phyloP scores from a whole-genome alignment of 805 yeast species.

The Ogataea thermomethanolica region DNA sequence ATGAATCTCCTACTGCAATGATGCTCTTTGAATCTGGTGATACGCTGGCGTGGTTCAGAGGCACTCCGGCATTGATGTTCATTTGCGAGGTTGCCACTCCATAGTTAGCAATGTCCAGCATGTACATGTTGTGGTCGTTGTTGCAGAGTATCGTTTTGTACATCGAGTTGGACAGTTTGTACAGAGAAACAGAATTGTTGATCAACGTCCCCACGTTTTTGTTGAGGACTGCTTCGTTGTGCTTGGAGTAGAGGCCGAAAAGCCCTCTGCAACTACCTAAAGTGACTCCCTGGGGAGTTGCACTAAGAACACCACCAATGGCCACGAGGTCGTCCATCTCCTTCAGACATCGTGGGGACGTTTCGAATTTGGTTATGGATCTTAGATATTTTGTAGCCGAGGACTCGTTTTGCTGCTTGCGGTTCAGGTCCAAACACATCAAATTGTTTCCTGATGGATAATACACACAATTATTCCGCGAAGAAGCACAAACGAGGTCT shows the following conservation, averaged over 20 bases:
- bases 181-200: constrained; percentile 70
- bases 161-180: constrained; percentile 40
- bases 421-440: constrained; percentile 18
- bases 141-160: constrained; percentile 71
- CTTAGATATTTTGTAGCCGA: constrained; percentile 25
- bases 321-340: constrained; percentile 50
- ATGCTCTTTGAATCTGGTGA: constrained; percentile 60
- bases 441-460: constrained; percentile 59
- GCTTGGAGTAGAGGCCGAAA: constrained; percentile 53
- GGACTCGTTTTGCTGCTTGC: not conserved
- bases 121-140: constrained; percentile 72
- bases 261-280: constrained; percentile 55
- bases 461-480: constrained; percentile 45
- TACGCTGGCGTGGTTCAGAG: constrained; percentile 70
- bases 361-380: constrained; percentile 49
- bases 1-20: constrained; percentile 75
- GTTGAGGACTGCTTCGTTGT: constrained; percentile 44
- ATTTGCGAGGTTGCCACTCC: constrained; percentile 31
- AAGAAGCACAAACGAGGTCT: constrained; percentile 59
- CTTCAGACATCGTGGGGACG: constrained; percentile 70
- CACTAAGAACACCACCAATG: constrained; percentile 43
- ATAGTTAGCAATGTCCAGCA: constrained; percentile 52
- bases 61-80: constrained; percentile 51
- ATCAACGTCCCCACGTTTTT: constrained; percentile 74
- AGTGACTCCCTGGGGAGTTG: constrained; percentile 15